These are phyloP conservation scores for Phytopythium ostracodes DNA, from an alignment of 352 stramenopile genomes.

Conservation along the genomic window DNA sequence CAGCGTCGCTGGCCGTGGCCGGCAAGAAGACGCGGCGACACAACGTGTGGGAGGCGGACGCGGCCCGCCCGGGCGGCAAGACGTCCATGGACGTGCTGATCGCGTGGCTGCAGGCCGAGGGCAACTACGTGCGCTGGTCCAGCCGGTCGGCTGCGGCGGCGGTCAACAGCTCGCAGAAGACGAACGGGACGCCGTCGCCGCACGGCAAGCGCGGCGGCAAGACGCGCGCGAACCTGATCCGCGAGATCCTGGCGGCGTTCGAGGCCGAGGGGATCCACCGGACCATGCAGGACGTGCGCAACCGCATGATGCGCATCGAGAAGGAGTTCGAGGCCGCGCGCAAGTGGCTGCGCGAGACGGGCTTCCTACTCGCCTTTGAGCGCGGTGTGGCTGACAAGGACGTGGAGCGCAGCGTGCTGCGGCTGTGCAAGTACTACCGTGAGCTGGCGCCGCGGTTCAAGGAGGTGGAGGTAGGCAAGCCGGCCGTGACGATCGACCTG, in stretches of 20 bases:
- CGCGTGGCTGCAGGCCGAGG: constrained; percentile 21
- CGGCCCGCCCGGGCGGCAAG: constrained; percentile 6
- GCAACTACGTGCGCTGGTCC: constrained; percentile 27
- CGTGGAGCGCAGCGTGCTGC: constrained; percentile 11
- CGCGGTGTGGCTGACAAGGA: constrained; percentile 10
- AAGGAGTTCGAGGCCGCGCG: constrained; percentile 16
- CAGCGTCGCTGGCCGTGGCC: not conserved
- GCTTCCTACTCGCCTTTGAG: constrained; percentile 9
- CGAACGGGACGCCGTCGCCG: not conserved
- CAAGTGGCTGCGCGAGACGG: constrained; percentile 13
- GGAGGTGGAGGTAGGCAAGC: not conserved
- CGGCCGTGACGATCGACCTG: constrained; percentile 5
- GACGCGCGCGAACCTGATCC: constrained; percentile 4
- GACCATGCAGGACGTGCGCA: constrained; percentile 11
- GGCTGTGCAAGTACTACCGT: constrained; percentile 27
- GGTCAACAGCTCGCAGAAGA: not conserved
- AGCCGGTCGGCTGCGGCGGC: not conserved
- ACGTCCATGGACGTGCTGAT: constrained; percentile 29
- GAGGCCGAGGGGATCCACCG: constrained; percentile 16
- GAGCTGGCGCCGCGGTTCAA: constrained; percentile 11
- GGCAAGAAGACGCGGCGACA: not conserved
- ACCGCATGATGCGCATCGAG: constrained; percentile 14
- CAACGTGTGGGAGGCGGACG: constrained; percentile 21
- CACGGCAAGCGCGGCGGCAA: not conserved
- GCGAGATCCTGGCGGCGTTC: constrained; percentile 15